phyloP scores from a whole-genome alignment of 2,329 filamentous ascomycete species.

The Cladosporium cucumerinum region DNA sequence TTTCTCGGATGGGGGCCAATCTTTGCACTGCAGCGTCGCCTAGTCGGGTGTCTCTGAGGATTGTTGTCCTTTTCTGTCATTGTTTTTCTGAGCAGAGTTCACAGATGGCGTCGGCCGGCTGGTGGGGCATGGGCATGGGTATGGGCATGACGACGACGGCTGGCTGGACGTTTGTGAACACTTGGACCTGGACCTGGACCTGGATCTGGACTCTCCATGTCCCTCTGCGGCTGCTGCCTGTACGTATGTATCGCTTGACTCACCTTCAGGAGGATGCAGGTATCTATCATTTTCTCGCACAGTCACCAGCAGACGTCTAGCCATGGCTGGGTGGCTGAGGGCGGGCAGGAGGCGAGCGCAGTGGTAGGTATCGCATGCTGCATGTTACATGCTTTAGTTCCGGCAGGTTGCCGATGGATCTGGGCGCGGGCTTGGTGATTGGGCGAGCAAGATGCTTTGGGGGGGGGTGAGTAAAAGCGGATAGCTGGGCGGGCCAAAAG shows the following conservation, averaged over 20 bases:
- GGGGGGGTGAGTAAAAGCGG: background rate
- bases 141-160: constrained; percentile 15
- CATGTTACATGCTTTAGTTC: constrained; percentile 5
- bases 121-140: constrained; percentile 16
- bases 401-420: constrained; percentile 8
- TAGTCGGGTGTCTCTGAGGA: background rate
- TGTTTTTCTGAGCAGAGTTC: constrained; percentile 16
- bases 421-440: constrained; percentile 12
- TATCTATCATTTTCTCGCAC: background rate
- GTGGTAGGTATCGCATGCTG: constrained; percentile 1
- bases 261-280: background rate
- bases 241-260: background rate
- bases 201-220: too few species aligned
- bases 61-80: constrained; percentile 11
- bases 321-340: constrained; percentile 5
- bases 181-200: too few species aligned
- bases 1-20: constrained; percentile 9
- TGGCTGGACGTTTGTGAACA: constrained; percentile 8
- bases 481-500: constrained; percentile 11
- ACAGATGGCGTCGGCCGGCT: background rate
- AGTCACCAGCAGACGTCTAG: background rate
- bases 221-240: background rate
- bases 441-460: constrained; percentile 9
- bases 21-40: background rate
- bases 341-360: background rate